Percentiles rank a stretch among this genome's conserved stretches.
Evolutionary conservation across 148 eudicot species (phyloP).

Genomic region (Chenopodium formosanum): DNA sequence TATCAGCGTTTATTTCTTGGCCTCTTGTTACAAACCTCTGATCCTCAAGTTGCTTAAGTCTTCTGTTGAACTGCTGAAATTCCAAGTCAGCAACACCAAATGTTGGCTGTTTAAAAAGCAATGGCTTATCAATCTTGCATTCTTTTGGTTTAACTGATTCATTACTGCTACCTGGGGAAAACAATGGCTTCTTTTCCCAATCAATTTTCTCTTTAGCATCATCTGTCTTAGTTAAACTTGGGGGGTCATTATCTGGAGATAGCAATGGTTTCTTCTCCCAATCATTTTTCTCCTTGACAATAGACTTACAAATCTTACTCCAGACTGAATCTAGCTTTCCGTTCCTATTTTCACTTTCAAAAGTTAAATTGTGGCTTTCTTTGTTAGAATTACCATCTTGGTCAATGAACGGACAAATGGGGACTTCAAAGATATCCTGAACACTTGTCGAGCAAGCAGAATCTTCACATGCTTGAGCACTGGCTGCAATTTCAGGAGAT

Average conservation of each 20-base stretch:
- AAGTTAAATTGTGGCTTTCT: constrained; percentile 16
- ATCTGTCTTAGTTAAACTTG: neutral
- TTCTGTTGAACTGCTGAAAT: constrained; percentile 41
- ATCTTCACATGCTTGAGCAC: constrained; percentile 24
- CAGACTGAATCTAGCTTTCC: constrained; percentile 32
- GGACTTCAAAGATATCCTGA: constrained; percentile 91
- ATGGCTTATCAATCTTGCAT: constrained; percentile 31
- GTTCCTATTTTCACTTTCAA: constrained; percentile 25
- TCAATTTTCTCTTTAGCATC: constrained; percentile 33
- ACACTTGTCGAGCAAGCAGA: constrained; percentile 38
- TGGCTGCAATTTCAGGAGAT: constrained; percentile 19
- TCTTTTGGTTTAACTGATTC: constrained; percentile 22
- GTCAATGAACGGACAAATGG: constrained; percentile 26
- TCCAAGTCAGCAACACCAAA: constrained; percentile 40
- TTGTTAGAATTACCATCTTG: constrained; percentile 8
- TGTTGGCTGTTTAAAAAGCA: constrained; percentile 33
- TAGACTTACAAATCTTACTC: constrained; percentile 28
- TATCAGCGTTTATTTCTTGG: constrained; percentile 25
- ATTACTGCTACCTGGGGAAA: constrained; percentile 8
- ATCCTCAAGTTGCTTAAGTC: constrained; percentile 57
- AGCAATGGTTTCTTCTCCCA: constrained; percentile 37
- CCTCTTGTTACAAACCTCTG: constrained; percentile 34
- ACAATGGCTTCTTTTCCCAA: constrained; percentile 32
- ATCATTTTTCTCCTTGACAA: constrained; percentile 33
- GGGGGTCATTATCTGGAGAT: constrained; percentile 10